Conservation (phyloP, 1,139 yeast genomes). For the Hansenula sp. region DNA sequence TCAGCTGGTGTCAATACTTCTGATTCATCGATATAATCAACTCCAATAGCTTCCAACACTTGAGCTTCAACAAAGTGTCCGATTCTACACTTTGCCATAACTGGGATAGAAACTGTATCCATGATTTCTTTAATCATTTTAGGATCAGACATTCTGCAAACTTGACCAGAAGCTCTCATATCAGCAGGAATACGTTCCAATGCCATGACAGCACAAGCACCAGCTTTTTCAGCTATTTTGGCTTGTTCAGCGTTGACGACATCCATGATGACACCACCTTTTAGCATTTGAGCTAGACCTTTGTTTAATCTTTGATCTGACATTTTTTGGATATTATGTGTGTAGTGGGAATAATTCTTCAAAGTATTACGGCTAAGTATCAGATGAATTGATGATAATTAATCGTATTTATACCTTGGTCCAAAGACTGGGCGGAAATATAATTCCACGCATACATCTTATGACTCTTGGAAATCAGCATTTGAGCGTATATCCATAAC, state of each 20-base stretch:
- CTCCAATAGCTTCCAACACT: conserved; percentile 65
- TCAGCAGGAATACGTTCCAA: conserved; percentile 85
- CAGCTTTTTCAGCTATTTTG: conserved; percentile 73
- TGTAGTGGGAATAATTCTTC: too few relatives aligned
- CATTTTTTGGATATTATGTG: conserved; percentile 10
- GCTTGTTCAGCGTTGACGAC: conserved; percentile 61
- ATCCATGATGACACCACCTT: conserved; percentile 71
- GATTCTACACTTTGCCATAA: conserved; percentile 86
- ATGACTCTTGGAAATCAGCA: too few relatives aligned
- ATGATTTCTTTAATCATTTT: conserved; percentile 74
- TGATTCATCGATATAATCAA: conserved; percentile 82
- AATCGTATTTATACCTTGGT: too few relatives aligned
- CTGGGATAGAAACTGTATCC: conserved; percentile 65
- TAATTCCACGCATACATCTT: too few relatives aligned
- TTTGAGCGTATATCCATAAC: too few relatives aligned
- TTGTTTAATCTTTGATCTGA: conserved; percentile 50
- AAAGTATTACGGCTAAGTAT: too few relatives aligned
- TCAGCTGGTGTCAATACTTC: conserved; percentile 86
- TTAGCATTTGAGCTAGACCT: conserved; percentile 86
- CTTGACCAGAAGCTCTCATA: conserved; percentile 80
- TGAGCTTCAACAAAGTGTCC: conserved; percentile 88
- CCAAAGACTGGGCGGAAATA: too few relatives aligned
- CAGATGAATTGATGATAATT: too few relatives aligned
- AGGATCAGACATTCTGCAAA: conserved; percentile 88
- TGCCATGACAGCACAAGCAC: conserved; percentile 93